Conservation (phyloP, 345 rosid genomes). For the Citrus sp. region DNA sequence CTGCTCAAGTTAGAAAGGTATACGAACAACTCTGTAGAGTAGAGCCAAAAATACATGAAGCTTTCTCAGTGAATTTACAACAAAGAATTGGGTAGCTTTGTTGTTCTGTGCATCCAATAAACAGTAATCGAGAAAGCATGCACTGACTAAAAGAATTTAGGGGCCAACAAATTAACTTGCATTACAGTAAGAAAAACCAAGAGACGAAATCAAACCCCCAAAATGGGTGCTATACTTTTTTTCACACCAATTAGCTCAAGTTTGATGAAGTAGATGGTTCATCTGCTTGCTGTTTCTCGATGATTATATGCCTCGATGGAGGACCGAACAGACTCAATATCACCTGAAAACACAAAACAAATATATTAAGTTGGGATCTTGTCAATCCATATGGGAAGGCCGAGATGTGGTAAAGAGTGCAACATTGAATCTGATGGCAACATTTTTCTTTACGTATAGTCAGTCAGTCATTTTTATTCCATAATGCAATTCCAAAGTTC, state of each 20-base stretch:
- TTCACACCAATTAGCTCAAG: slow-evolving; percentile 28
- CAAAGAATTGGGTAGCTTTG: background rate
- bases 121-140: background rate
- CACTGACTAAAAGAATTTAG: background rate
- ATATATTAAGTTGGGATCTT: background rate
- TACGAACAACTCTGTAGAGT: background rate
- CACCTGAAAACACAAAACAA: slow-evolving; percentile 50
- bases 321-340: slow-evolving; percentile 79
- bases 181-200: background rate
- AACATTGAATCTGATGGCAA: background rate
- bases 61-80: background rate
- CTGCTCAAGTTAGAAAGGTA: background rate
- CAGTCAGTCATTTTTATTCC: background rate
- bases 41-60: background rate
- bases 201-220: background rate
- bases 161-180: background rate
- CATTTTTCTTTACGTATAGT: no score
- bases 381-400: background rate
- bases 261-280: slow-evolving; percentile 33
- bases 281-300: slow-evolving; percentile 23
- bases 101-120: background rate
- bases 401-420: background rate
- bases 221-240: background rate
- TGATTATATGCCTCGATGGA: slow-evolving; percentile 35
- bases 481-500: background rate